Evolutionary conservation across 208 protist species (phyloP), one percentile per base, ranked within the genome.

Genomic region (Borovskyia barvae): DNA sequence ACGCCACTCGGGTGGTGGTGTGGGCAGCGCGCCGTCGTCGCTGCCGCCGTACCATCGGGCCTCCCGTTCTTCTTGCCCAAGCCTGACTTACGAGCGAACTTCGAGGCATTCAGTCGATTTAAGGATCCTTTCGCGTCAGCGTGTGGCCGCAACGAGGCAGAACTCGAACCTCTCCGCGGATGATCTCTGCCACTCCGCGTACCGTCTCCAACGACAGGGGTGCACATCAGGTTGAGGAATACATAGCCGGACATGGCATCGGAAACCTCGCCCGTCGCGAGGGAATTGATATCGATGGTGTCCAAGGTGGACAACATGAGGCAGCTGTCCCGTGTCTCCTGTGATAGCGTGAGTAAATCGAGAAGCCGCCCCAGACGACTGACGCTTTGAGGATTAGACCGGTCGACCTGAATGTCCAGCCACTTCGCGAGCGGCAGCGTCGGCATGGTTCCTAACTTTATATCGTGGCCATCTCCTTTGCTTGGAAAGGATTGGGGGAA

Each of bases 341-440:
- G 53, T 26, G 71, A 60, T 30, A 94, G 53, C 33, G 84, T 79
- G 36, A 94, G 89, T n/a, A 56, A 53, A 3, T 64, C 52, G n/a
- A 94, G 65, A 22, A 94, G 32, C n/a, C 66, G 30, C 2, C 36
- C 41, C 14, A 92, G 46, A 25, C 85, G 56, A 20, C 65, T 37
- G 29, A 40, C 65, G 20, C 66, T 71, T 32, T 30, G 33, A 2
- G 71, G 56, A 20, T 77, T 56, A 37, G 46, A 26, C 24, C 73
- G 67, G 25, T 74, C 71, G 11, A 74, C 60, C 66, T 94, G 88
- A 20, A 94, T 77, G 40, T 94, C 88, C 19, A 94, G 71, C 85
- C 88, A 94, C 58, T 85, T 87, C 0, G 82, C 52, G 1, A 65
- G 57, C 0, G 78, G 80, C 56, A 72, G 52, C 40, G 39, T 22